Base-by-base conservation (phyloP, 257 asterid species). In the Scutellaria barbata region DNA sequence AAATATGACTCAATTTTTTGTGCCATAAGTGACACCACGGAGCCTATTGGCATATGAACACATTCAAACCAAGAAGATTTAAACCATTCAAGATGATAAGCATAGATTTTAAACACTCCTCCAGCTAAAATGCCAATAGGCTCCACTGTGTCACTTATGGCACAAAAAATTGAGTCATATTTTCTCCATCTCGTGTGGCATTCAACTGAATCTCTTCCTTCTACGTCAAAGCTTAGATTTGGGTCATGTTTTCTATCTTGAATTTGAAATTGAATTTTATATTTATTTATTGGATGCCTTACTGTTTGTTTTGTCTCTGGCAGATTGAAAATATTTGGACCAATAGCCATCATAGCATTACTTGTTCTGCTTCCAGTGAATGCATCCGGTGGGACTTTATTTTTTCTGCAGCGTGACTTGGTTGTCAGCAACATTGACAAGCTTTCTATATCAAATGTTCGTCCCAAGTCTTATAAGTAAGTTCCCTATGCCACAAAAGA, bases 341-440 rank as follows among this genome's bases (percentile, higher is more conserved):
- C 98, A 6, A 89, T 90, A 70, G 88, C 97, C 71, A 25, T 78
- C 58, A 85, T 51, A 48, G 98, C 99, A 25, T 83, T 92, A 66
- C 43, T 92, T 63, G 88, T 89, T 79, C 90, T 95, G 84, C 78
- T 95, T 82, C 99, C 99, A 56, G 96, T 95, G 77, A 95, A 95
- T 78, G 79, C 79, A 39, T 81, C 95, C 22, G 91, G 86, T 53
- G 94, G 97, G 81, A 88, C 88, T 17, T 74, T 95, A 74, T 84
- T 83, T 79, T 83, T 85, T 55, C 85, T 95, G 71, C 77, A 79
- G 51, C 88, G 77, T 17, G 98, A 92, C 73, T 81, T 95, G 97
- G 99, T 95, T 48, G 86, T 87, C 68, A 92, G 93, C 77, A 46
- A 95, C 84, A 89, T 95, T 14, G 99, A 95, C 85, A 95, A 88